Evolutionary conservation across 805 yeast genomes (phyloP), one percentile per base, ranked within the genome.

Genomic region (Candida chauliodis): DNA sequence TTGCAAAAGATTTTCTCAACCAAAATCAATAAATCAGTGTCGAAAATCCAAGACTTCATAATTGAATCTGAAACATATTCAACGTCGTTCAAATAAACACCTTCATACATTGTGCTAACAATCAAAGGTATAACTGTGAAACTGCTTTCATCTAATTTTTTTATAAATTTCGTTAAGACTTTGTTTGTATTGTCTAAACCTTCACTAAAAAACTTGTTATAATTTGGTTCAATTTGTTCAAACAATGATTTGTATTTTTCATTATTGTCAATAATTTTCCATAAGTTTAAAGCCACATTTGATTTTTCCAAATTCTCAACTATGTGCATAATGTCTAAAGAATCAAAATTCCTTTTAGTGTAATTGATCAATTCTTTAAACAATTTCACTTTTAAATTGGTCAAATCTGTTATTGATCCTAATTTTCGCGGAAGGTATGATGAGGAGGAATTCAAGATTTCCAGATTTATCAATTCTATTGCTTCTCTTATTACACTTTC

Each of bases 371-470:
- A 63, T 37, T 62, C 66, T 37, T 61, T 58, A 34, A 69, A 61
- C 35, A 72, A 66, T 5, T 59, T 51, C 3, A 68, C 58, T 37
- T 95, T 74, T 37, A 72, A 57, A 3, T 56, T 58, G 25, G 86
- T 62, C 41, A 77, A 81, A 13, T 71, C 74, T 7, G 61, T 66
- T 8, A 79, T 48, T 2, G 81, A 69, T 1, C 79, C 71, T 8
- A 73, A 58, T 29, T 71, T 58, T 3, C 75, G 66, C 3, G 87
- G 80, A 14, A 82, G 61, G 46, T 79, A 81, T 5, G 66, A 59
- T 0, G 86, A 78, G 1, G 63, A 61, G 4, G 87, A 77, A 14
- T 59, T 52, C 21, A 84, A 51, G 8, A 90, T 71, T 43, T 84
- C 90, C 10, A 64, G 51, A 2, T 76, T 61, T 3, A 85, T 73